Conservation (phyloP, 768 basidiomycete species). For the Mycena amicta region DNA sequence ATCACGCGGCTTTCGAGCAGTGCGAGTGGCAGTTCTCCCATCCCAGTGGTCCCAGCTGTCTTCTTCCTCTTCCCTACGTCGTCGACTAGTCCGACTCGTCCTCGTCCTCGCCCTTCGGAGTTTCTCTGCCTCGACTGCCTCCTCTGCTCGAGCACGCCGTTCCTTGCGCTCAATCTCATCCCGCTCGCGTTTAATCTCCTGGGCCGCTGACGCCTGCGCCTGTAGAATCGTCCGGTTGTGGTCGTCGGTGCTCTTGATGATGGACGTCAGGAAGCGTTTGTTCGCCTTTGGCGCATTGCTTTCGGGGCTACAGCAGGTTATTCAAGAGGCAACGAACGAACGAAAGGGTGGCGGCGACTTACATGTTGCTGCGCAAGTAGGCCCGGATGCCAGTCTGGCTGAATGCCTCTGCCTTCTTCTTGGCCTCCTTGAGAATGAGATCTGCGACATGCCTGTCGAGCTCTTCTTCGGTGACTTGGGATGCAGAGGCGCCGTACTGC, state of each 20-base stretch:
- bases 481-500: background rate
- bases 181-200: slow-evolving; percentile 69
- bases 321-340: background rate
- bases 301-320: slow-evolving; percentile 49
- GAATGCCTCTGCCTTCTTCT: slow-evolving; percentile 85
- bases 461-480: slow-evolving; percentile 73
- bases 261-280: slow-evolving; percentile 80
- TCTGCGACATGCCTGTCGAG: slow-evolving; percentile 92
- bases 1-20: slow-evolving; percentile 46
- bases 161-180: slow-evolving; percentile 69
- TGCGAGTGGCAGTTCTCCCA: slow-evolving; percentile 50
- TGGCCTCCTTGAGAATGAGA: slow-evolving; percentile 89
- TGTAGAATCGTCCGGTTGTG: slow-evolving; percentile 87
- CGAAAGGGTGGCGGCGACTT: slow-evolving; percentile 24
- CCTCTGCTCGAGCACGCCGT: slow-evolving; percentile 68
- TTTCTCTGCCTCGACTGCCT: slow-evolving; percentile 72
- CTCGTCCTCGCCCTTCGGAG: slow-evolving; percentile 39
- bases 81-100: slow-evolving; percentile 30
- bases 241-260: slow-evolving; percentile 93
- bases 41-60: slow-evolving; percentile 58
- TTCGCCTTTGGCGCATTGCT: slow-evolving; percentile 77
- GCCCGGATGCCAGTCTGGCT: slow-evolving; percentile 76
- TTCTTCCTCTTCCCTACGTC: slow-evolving; percentile 20
- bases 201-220: slow-evolving; percentile 71
- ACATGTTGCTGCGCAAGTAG: slow-evolving; percentile 64